These are phyloP conservation scores for Actinomucor elegans DNA, from an alignment of 371 early-diverging fungal species.

Conservation along the genomic window DNA sequence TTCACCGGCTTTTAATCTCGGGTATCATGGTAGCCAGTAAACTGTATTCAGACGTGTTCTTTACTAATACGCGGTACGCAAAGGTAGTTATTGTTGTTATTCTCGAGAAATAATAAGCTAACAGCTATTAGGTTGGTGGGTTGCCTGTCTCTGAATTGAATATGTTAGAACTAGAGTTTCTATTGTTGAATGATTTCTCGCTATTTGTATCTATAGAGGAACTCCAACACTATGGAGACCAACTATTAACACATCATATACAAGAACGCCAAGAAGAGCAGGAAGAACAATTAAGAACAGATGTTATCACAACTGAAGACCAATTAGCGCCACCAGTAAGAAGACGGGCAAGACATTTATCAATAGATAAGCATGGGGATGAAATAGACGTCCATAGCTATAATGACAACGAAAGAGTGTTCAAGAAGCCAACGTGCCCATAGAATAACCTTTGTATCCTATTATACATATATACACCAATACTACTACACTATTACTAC, in stretches of 20 bases:
- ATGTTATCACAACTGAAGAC: not conserved
- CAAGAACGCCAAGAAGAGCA: slow-evolving; percentile 25
- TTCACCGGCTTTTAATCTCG: slow-evolving; percentile 87
- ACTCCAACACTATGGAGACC: slow-evolving; percentile 79
- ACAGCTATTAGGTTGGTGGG: slow-evolving; percentile 92
- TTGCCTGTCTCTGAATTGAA: slow-evolving; percentile 88
- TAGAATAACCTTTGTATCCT: not conserved
- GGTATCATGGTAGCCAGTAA: slow-evolving; percentile 83
- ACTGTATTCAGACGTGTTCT: slow-evolving; percentile 88
- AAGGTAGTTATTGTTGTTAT: slow-evolving; percentile 49
- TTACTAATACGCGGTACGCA: slow-evolving; percentile 87
- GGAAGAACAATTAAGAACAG: not conserved
- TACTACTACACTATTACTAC: not conserved
- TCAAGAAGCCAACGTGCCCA: slow-evolving; percentile 6
- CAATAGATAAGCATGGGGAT: slow-evolving; percentile 23
- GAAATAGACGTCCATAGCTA: slow-evolving; percentile 10
- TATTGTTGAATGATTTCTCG: slow-evolving; percentile 74
- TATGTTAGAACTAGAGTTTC: slow-evolving; percentile 81
- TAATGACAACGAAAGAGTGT: slow-evolving; percentile 4
- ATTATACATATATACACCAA: not conserved
- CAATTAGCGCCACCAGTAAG: slow-evolving; percentile 17
- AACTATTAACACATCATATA: slow-evolving; percentile 61
- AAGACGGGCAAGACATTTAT: slow-evolving; percentile 24
- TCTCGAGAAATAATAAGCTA: too few relatives aligned
- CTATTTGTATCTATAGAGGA: slow-evolving; percentile 72